Evolutionary conservation across 805 yeast species (phyloP).

Genomic region (Yamadazyma akitaensis): DNA sequence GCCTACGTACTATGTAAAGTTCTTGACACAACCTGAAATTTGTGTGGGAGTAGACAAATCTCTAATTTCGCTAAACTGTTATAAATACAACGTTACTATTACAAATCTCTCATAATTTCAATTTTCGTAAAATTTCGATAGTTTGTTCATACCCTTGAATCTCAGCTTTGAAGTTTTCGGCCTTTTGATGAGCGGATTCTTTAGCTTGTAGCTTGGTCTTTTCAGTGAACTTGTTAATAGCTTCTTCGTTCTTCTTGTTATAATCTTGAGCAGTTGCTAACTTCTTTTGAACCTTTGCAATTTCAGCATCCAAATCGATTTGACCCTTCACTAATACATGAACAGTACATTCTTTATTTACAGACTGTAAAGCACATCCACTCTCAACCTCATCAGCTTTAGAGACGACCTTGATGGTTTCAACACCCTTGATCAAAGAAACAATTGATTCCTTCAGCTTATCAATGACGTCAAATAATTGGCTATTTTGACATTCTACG

Average conservation of each 20-base stretch:
- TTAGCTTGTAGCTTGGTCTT: conserved; percentile 84
- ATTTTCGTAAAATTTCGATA: conserved; percentile 75
- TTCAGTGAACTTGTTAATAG: conserved; percentile 75
- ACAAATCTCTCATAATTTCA: conserved; percentile 43
- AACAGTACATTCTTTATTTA: conserved; percentile 77
- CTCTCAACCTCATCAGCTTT: conserved; percentile 61
- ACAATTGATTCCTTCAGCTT: conserved; percentile 84
- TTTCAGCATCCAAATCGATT: conserved; percentile 89
- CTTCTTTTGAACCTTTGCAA: conserved; percentile 76
- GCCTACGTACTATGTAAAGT: too few species aligned
- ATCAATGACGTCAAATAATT: conserved; percentile 49
- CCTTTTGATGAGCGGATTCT: conserved; percentile 65
- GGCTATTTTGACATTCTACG: conserved; percentile 62
- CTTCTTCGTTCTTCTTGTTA: conserved; percentile 63
- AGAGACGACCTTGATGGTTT: conserved; percentile 63
- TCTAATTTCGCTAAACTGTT: too few species aligned
- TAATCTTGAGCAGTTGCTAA: conserved; percentile 61
- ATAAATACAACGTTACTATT: neutral
- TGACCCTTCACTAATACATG: conserved; percentile 93
- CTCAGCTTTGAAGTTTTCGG: conserved; percentile 76
- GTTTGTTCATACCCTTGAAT: conserved; percentile 87
- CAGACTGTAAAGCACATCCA: conserved; percentile 86
- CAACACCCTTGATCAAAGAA: conserved; percentile 88
- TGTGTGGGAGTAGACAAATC: too few species aligned
- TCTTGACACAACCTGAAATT: too few species aligned